Conservation (phyloP, 2,329 filamentous ascomycete species). For the Volutella citrinella region DNA sequence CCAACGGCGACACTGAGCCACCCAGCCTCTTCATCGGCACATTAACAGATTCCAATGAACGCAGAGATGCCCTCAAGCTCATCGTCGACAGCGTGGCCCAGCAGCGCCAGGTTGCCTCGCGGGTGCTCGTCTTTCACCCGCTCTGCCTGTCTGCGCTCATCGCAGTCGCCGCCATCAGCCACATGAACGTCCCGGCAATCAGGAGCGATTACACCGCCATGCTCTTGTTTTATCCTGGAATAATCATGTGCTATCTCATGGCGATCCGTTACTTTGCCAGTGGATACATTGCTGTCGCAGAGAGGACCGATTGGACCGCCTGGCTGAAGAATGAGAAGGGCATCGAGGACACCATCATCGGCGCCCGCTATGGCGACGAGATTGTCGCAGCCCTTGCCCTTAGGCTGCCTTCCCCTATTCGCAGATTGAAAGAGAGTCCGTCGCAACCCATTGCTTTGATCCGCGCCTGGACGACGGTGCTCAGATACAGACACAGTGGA, state of each 20-base stretch:
- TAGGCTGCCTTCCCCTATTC: constrained; percentile 45
- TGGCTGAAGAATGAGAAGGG: constrained; percentile 37
- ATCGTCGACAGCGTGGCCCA: constrained; percentile 80
- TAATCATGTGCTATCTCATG: constrained; percentile 61
- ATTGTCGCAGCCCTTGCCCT: constrained; percentile 71
- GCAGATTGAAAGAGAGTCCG: constrained; percentile 3
- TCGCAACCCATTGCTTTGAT: constrained; percentile 59
- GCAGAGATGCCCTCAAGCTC: constrained; percentile 65
- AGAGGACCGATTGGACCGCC: constrained; percentile 61
- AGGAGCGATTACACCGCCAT: constrained; percentile 52
- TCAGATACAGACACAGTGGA: constrained; percentile 66
- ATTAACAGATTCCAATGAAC: constrained; percentile 52
- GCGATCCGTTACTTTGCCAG: constrained; percentile 58
- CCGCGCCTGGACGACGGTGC: constrained; percentile 75
- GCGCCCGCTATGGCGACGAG: constrained; percentile 62
- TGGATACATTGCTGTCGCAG: constrained; percentile 62
- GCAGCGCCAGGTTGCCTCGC: constrained; percentile 68
- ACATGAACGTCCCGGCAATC: constrained; percentile 34
- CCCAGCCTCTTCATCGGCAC: constrained; percentile 60
- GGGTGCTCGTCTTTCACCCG: constrained; percentile 62
- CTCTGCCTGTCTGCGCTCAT: constrained; percentile 45
- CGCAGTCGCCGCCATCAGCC: constrained; percentile 37
- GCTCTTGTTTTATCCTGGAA: constrained; percentile 53
- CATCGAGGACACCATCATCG: constrained; percentile 55
- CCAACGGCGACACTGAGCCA: constrained; percentile 41